Evolutionary conservation across 2,329 filamentous ascomycete species (phyloP).

Genomic region (Eutypa lata): DNA sequence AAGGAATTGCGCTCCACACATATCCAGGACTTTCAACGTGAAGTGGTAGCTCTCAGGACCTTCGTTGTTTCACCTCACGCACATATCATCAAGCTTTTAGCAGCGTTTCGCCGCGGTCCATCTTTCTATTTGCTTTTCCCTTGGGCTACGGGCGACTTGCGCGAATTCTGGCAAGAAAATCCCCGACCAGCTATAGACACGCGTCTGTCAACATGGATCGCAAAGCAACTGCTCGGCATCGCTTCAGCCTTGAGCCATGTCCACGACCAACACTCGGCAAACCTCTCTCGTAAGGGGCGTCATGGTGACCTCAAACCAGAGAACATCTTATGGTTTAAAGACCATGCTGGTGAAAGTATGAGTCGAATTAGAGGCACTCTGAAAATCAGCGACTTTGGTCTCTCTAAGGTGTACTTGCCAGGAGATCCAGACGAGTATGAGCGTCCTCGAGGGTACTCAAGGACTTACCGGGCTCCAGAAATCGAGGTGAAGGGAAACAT

Average conservation of each 20-base stretch:
- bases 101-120: slow-evolving; percentile 7
- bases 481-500: slow-evolving; percentile 3
- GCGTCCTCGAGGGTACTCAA: background rate
- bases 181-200: background rate
- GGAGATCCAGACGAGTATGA: background rate
- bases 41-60: slow-evolving; percentile 5
- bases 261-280: background rate
- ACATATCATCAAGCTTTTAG: slow-evolving; percentile 9
- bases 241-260: slow-evolving; percentile 1
- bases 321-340: slow-evolving; percentile 5
- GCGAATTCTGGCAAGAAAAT: slow-evolving; percentile 7
- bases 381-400: slow-evolving; percentile 5
- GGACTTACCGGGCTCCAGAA: slow-evolving; percentile 7
- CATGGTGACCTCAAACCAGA: slow-evolving; percentile 9
- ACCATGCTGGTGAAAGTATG: background rate
- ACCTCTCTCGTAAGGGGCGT: background rate
- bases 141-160: slow-evolving; percentile 10
- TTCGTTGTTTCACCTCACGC: slow-evolving; percentile 3
- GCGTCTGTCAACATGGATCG: slow-evolving; percentile 4
- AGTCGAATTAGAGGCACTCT: background rate
- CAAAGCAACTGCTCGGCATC: slow-evolving; percentile 9
- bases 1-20: slow-evolving; percentile 3
- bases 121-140: slow-evolving; percentile 13
- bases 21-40: slow-evolving; percentile 8
- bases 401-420: background rate